Evolutionary conservation across 805 yeast species (phyloP).

Genomic region (Candida vartiovaarae): DNA sequence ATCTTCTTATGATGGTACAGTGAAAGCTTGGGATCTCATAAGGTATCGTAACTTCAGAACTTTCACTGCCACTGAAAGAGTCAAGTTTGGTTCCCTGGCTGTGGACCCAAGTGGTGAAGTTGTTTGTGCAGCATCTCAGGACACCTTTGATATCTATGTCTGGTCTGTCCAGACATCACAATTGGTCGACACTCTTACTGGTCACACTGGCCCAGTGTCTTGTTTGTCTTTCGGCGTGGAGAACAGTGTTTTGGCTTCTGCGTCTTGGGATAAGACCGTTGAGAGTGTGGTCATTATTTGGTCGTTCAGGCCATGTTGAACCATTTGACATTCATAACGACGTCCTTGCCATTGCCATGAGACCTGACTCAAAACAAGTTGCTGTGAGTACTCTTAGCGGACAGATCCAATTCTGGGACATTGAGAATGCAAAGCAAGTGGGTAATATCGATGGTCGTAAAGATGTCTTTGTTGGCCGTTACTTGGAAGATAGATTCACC

Average conservation of each 20-base stretch:
- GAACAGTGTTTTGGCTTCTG: conserved; percentile 72
- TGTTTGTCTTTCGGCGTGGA: conserved; percentile 80
- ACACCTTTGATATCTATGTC: conserved; percentile 82
- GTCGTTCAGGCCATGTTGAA: conserved; percentile 81
- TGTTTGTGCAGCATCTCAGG: conserved; percentile 90
- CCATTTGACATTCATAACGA: conserved; percentile 84
- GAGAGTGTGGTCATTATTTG: conserved; percentile 87
- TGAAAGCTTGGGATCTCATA: conserved; percentile 93
- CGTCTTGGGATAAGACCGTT: conserved; percentile 97
- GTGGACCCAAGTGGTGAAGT: conserved; percentile 97
- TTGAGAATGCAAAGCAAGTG: conserved; percentile 71
- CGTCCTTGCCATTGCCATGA: conserved; percentile 71
- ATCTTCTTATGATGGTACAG: conserved; percentile 91
- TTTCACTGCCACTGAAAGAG: conserved; percentile 82
- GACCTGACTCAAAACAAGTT: conserved; percentile 90
- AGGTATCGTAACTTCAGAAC: conserved; percentile 92
- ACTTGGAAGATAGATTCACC: conserved; percentile 72
- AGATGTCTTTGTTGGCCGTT: conserved; percentile 85
- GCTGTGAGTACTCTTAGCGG: conserved; percentile 90
- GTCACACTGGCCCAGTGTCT: conserved; percentile 95
- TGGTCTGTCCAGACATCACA: conserved; percentile 98
- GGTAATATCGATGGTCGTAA: conserved; percentile 80
- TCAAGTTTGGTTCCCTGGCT: conserved; percentile 83
- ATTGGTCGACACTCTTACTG: conserved; percentile 76
- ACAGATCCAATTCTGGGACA: conserved; percentile 74